A percentile compares a stretch with the other conserved stretches of the same genome.
phyloP scores from a whole-genome alignment of 495 filamentous ascomycete genomes.

The Geopyxis carbonaria region DNA sequence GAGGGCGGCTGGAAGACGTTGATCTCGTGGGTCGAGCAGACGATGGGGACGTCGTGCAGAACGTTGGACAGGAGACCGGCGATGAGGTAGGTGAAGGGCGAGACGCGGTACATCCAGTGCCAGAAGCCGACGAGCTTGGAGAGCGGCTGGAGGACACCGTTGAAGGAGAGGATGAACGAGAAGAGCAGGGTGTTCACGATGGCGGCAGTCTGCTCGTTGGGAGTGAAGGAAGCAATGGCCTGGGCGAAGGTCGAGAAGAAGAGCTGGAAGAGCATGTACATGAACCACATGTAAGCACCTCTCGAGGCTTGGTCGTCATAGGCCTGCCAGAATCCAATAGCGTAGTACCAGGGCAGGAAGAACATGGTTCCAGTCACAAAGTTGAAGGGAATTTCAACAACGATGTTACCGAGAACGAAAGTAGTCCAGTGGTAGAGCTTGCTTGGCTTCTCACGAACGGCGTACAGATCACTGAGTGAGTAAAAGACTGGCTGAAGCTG shows the following conservation, averaged over 20 bases:
- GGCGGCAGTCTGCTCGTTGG: constrained; percentile 37
- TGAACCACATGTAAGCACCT: neutral
- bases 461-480: constrained; percentile 55
- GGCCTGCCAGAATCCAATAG: neutral
- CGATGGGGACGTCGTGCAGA: neutral
- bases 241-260: constrained; percentile 10
- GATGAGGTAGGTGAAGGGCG: constrained; percentile 40
- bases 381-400: constrained; percentile 59
- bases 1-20: neutral
- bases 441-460: constrained; percentile 43
- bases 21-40: neutral
- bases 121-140: constrained; percentile 37
- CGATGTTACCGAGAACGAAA: constrained; percentile 57
- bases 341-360: constrained; percentile 61
- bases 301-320: neutral
- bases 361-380: constrained; percentile 50
- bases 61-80: constrained; percentile 23
- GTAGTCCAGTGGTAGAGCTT: constrained; percentile 56
- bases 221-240: constrained; percentile 37
- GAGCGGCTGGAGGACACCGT: constrained; percentile 39
- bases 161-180: constrained; percentile 37
- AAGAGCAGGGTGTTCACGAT: constrained; percentile 38
- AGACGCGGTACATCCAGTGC: constrained; percentile 45
- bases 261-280: constrained; percentile 17
- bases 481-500: constrained; percentile 65